Evolutionary conservation across 1,284 basidiomycete species (phyloP).

Genomic region (Boletus sp.): DNA sequence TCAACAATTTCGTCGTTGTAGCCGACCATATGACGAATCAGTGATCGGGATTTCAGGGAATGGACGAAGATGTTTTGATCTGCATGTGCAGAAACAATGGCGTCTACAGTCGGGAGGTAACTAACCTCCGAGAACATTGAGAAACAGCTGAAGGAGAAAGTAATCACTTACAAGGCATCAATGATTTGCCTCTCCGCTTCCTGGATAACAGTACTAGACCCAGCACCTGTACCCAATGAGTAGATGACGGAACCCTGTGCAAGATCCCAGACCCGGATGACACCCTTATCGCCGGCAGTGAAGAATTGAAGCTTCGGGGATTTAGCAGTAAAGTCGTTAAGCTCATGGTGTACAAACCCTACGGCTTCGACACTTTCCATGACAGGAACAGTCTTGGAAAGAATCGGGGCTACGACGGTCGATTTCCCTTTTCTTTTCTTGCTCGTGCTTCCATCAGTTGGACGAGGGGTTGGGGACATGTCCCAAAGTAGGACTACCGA

Average conservation of each 20-base stretch:
- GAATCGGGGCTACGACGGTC: slow-evolving; percentile 41
- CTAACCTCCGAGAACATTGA: slow-evolving; percentile 40
- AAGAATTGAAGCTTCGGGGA: slow-evolving; percentile 60
- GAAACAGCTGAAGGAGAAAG: slow-evolving; percentile 7
- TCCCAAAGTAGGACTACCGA: slow-evolving; percentile 91
- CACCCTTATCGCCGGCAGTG: slow-evolving; percentile 87
- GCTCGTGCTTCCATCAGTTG: slow-evolving; percentile 25
- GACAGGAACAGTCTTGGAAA: slow-evolving; percentile 82
- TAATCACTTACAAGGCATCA: slow-evolving; percentile 58
- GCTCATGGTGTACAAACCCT: slow-evolving; percentile 60
- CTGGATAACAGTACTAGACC: slow-evolving; percentile 47
- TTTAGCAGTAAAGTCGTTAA: slow-evolving; percentile 43
- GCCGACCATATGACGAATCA: slow-evolving; percentile 88
- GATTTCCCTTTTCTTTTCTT: slow-evolving; percentile 53
- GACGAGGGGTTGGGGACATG: slow-evolving; percentile 16
- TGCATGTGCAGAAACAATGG: slow-evolving; percentile 87
- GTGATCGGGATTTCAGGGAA: slow-evolving; percentile 57
- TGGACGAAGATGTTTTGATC: slow-evolving; percentile 96
- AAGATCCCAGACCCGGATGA: slow-evolving; percentile 81
- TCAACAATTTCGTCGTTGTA: slow-evolving; percentile 99
- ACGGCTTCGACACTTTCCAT: slow-evolving; percentile 86
- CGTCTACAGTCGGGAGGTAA: slow-evolving; percentile 59
- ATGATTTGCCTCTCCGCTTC: slow-evolving; percentile 78
- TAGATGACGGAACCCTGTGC: slow-evolving; percentile 61
- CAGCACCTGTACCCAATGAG: slow-evolving; percentile 53